Percentiles rank a stretch among this genome's conserved stretches.
These are phyloP conservation scores for Suillus decipiens DNA, from an alignment of 768 basidiomycete genomes.

Conservation along the genomic window DNA sequence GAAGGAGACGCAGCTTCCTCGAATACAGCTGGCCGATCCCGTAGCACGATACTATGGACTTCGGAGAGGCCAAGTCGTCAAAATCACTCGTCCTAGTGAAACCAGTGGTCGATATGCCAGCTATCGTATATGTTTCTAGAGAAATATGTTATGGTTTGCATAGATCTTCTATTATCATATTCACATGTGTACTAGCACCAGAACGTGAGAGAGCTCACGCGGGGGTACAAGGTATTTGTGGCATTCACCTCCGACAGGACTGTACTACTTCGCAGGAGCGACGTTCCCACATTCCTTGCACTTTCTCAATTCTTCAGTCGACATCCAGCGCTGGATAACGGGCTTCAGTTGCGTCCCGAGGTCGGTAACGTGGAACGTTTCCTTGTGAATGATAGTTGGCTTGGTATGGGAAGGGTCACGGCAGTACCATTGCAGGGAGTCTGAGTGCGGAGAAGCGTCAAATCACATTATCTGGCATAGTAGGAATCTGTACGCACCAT, in stretches of 20 bases:
- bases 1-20: conserved; percentile 96
- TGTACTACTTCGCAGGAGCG: conserved; percentile 55
- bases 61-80: conserved; percentile 93
- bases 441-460: conserved; percentile 41
- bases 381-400: conserved; percentile 82
- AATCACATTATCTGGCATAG: background rate
- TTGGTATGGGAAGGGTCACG: conserved; percentile 55
- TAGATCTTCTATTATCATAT: conserved; percentile 5
- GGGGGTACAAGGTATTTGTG: conserved; percentile 8
- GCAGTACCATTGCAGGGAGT: conserved; percentile 94
- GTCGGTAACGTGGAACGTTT: conserved; percentile 84
- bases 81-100: conserved; percentile 96
- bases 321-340: conserved; percentile 84
- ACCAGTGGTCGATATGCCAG: conserved; percentile 93
- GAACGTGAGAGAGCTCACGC: background rate
- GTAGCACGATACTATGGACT: conserved; percentile 99
- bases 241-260: background rate
- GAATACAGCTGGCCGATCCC: conserved; percentile 94
- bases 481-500: conserved; percentile 51
- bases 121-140: conserved; percentile 86
- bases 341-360: conserved; percentile 94
- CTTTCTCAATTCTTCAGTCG: conserved; percentile 58
- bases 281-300: conserved; percentile 72
- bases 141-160: conserved; percentile 3
- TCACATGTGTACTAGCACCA: conserved; percentile 6